phyloP scores from a whole-genome alignment of 2,329 filamentous ascomycete genomes.

The Cryphonectria parasitica region DNA sequence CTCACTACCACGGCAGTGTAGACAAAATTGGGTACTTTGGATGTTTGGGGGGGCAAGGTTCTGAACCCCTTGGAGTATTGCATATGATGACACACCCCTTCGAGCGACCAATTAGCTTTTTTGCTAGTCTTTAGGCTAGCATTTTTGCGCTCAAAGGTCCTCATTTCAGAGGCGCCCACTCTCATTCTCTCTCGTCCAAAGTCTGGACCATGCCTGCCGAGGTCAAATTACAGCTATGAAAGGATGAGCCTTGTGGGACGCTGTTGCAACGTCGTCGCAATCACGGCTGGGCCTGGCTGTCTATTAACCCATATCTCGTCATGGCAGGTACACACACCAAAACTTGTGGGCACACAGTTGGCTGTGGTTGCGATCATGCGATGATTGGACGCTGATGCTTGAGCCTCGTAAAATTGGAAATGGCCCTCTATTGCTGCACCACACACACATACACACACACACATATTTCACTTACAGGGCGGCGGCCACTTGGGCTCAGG shows the following conservation, averaged over 20 bases:
- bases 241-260: slow-evolving; percentile 6
- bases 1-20: neutral
- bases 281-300: neutral
- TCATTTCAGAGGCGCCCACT: slow-evolving; percentile 24
- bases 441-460: neutral
- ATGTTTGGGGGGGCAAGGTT: neutral
- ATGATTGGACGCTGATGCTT: slow-evolving; percentile 16
- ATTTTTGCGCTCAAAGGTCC: slow-evolving; percentile 6
- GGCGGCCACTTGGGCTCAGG: too few relatives aligned
- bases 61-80: neutral
- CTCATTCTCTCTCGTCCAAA: slow-evolving; percentile 2
- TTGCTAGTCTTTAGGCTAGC: neutral
- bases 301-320: neutral
- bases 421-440: neutral
- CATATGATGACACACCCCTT: slow-evolving; percentile 18
- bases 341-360: neutral
- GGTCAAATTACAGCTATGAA: neutral
- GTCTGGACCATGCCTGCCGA: neutral
- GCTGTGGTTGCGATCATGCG: slow-evolving; percentile 6
- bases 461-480: neutral
- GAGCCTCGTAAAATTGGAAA: slow-evolving; percentile 17
- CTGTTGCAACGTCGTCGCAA: slow-evolving; percentile 2
- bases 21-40: neutral
- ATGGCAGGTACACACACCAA: neutral
- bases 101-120: slow-evolving; percentile 14